Evolutionary conservation across 768 basidiomycete genomes (phyloP).

Genomic region (Tricholoma flavovirens): DNA sequence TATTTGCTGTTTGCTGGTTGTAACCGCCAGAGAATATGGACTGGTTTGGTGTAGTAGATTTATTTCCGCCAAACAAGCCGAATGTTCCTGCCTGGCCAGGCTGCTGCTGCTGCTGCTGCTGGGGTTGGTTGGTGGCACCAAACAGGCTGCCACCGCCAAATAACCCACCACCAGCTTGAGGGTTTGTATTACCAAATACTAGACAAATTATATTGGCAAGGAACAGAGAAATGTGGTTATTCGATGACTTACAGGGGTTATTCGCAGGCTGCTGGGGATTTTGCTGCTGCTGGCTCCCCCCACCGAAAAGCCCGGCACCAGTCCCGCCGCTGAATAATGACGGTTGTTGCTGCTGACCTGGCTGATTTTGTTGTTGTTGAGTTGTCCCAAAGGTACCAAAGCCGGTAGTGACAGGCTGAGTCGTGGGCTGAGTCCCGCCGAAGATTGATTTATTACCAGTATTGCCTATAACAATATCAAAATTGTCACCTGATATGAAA

Average conservation of each 20-base stretch:
- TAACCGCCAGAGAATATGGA: conserved; percentile 36
- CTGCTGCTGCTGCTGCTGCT: conserved; percentile 31
- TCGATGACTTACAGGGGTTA: conserved; percentile 26
- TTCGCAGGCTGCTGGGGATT: conserved; percentile 29
- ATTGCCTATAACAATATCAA: conserved; percentile 7
- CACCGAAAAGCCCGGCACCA: conserved; percentile 29
- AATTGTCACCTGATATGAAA: background rate
- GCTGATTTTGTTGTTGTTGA: conserved; percentile 30
- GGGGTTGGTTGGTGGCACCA: conserved; percentile 24
- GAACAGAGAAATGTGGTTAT: background rate
- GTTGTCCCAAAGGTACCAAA: conserved; percentile 34
- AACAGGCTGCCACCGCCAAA: conserved; percentile 33
- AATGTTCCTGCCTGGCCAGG: conserved; percentile 25
- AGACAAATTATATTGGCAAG: conserved; percentile 5
- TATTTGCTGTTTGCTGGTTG: conserved; percentile 31
- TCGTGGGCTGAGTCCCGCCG: conserved; percentile 27
- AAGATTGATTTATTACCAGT: conserved; percentile 34
- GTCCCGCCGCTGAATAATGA: conserved; percentile 25
- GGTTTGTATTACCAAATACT: conserved; percentile 33
- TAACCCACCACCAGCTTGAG: conserved; percentile 21
- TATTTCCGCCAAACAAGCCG: conserved; percentile 41
- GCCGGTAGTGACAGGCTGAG: conserved; percentile 35
- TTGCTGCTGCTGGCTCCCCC: conserved; percentile 22
- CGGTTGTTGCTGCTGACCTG: conserved; percentile 23
- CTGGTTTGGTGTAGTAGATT: conserved; percentile 28